These are phyloP conservation scores for Lippia alba DNA, from an alignment of 305 asterid species.

Conservation along the genomic window DNA sequence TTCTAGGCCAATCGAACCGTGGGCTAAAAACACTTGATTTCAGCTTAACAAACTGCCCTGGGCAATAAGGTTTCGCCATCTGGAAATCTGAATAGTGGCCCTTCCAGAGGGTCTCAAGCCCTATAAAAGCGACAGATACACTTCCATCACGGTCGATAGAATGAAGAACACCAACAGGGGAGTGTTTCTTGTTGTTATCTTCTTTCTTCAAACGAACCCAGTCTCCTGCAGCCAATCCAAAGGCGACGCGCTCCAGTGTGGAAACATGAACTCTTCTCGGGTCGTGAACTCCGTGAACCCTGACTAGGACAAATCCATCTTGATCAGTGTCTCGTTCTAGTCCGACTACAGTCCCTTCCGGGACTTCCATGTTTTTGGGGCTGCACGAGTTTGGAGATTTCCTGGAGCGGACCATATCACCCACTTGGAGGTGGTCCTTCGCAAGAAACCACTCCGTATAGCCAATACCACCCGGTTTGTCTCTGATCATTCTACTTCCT, in stretches of 20 bases:
- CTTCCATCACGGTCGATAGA: conserved; percentile 65
- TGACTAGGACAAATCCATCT: conserved; percentile 75
- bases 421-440: conserved; percentile 81
- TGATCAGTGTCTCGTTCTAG: conserved; percentile 71
- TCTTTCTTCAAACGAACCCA: conserved; percentile 83
- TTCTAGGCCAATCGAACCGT: conserved; percentile 81
- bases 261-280: conserved; percentile 71
- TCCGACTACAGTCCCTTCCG: conserved; percentile 80
- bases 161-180: conserved; percentile 80
- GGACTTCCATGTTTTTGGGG: conserved; percentile 75
- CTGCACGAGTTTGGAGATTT: conserved; percentile 66
- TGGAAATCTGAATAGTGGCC: conserved; percentile 75
- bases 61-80: conserved; percentile 77
- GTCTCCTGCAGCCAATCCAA: conserved; percentile 84
- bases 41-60: conserved; percentile 77
- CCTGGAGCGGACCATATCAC: conserved; percentile 83
- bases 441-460: conserved; percentile 83
- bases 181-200: conserved; percentile 58
- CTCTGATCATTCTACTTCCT: conserved; percentile 55
- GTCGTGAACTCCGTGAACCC: conserved; percentile 85
- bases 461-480: conserved; percentile 57
- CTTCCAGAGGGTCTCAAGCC: conserved; percentile 76
- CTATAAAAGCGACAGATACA: conserved; percentile 73
- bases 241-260: conserved; percentile 80
- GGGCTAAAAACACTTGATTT: conserved; percentile 64